Conservation (phyloP, 176 grass and related monocot genomes). For the Pontederia crassipes region DNA sequence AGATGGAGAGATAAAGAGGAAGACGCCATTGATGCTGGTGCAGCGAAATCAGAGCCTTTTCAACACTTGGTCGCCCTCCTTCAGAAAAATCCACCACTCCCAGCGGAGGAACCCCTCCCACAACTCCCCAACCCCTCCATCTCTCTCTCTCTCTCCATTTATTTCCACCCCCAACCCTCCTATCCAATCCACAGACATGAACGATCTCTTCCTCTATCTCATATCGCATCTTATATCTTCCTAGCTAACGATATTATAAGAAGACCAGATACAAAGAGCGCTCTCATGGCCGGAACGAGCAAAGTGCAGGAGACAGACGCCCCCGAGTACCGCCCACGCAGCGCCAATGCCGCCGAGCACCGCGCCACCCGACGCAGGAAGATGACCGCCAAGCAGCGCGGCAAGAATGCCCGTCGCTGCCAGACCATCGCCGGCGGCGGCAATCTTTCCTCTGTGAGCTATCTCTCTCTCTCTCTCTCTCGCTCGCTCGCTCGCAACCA, state of each 20-base stretch:
- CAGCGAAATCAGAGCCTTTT: constrained; percentile 43
- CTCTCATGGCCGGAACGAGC: constrained; percentile 7
- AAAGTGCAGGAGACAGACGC: neutral
- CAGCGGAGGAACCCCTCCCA: constrained; percentile 1
- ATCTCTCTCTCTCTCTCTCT: no score
- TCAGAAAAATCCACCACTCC: constrained; percentile 44
- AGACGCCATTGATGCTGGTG: constrained; percentile 14
- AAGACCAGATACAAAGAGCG: neutral
- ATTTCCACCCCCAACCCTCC: neutral
- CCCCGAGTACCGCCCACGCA: neutral
- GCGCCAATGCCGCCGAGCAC: constrained; percentile 6
- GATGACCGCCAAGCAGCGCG: constrained; percentile 12
- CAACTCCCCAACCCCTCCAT: neutral
- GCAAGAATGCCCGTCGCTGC: neutral
- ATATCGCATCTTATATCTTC: neutral
- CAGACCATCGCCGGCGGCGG: neutral
- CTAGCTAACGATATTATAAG: neutral
- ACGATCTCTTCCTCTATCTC: neutral
- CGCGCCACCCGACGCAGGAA: constrained; percentile 12
- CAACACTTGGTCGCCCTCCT: constrained; percentile 36
- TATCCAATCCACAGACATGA: constrained; percentile 2
- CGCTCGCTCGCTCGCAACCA: no score
- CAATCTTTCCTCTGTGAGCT: neutral
- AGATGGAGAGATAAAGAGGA: constrained; percentile 2
- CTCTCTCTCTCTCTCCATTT: constrained; percentile 6